These are phyloP conservation scores for Macrolepiota dolichaula DNA, from an alignment of 768 basidiomycete species.

Conservation along the genomic window DNA sequence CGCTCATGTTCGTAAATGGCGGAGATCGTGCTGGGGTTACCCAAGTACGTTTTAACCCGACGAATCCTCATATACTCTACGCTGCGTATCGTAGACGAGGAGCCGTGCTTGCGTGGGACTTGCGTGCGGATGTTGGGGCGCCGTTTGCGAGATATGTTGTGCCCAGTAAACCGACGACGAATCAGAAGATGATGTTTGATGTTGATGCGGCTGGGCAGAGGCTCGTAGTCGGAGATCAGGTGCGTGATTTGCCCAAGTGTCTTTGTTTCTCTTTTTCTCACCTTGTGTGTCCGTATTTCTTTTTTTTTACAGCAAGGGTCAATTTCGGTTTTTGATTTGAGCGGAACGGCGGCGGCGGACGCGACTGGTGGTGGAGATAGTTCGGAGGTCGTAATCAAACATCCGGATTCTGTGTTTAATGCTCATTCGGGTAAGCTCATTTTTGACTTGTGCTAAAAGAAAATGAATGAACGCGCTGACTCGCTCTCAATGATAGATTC, in stretches of 20 bases:
- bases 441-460: background rate
- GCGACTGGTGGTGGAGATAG: constrained; percentile 7
- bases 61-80: constrained; percentile 67
- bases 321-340: constrained; percentile 57
- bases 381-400: constrained; percentile 15
- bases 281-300: background rate
- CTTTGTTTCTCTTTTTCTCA: background rate
- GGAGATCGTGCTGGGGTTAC: constrained; percentile 48
- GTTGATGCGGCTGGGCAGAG: constrained; percentile 65
- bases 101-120: constrained; percentile 73
- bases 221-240: constrained; percentile 68
- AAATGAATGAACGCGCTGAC: background rate
- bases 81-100: constrained; percentile 71
- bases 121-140: constrained; percentile 51
- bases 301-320: constrained; percentile 53
- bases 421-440: constrained; percentile 58
- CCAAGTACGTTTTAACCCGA: constrained; percentile 75
- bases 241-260: constrained; percentile 25
- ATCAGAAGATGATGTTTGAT: constrained; percentile 80
- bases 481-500: constrained; percentile 50
- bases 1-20: constrained; percentile 63
- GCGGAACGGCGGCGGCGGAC: background rate
- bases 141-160: constrained; percentile 37
- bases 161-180: constrained; percentile 35
- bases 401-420: constrained; percentile 35